Base-by-base conservation (phyloP, 805 yeast species). In the Myxozyma geophila region DNA sequence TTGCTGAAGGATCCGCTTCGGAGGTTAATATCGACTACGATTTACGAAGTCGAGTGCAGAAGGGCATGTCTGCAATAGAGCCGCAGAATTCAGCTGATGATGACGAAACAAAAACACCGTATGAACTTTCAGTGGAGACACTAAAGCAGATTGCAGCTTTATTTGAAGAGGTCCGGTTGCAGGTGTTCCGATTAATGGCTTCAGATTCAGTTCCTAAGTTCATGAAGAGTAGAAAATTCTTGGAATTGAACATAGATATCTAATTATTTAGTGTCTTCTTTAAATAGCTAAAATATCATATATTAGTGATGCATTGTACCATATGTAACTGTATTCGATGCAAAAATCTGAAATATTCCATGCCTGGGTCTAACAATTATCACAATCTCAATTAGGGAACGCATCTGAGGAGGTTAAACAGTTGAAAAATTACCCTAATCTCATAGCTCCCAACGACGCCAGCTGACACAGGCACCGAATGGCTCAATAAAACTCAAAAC, bases 21-120 rank as follows among this genome's bases (percentile, higher is more conserved):
- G 87, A 86, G 61, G 76, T 91, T 40, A 91, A 91, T 70, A 84
- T 91, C 54, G 87, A 87, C 66, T 86, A 83, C 52, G 58, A 39
- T 17, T 37, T 66, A 28, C 67, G 69, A 12, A 35, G 13, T 9
- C 58, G 64, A 5, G 65, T 61, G 17, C 59, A 60, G 13, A 66
- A 64, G 28, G 58, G 64, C 33, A 64, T 64, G 67, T 58, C 62
- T 12, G 59, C 54, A 7, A 48, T 39, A 33, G 54, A 47, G 23
- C n/a, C 46, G 40, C 51, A 52, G 19, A 21, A 48, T 15, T 12
- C 54, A 12, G 21, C 2, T 10, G 15, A 33, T 2, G 13, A 7
- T n/a, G 33, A 33, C 19, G 17, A 21, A 55, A 19, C 19, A 46
- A 33, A 12, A 19, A 37, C 51, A 35, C 40, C 62, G 47, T 40